Evolutionary conservation across 2,329 filamentous ascomycete species (phyloP), one percentile per base, ranked within the genome.

Genomic region (Onygenales sp.): DNA sequence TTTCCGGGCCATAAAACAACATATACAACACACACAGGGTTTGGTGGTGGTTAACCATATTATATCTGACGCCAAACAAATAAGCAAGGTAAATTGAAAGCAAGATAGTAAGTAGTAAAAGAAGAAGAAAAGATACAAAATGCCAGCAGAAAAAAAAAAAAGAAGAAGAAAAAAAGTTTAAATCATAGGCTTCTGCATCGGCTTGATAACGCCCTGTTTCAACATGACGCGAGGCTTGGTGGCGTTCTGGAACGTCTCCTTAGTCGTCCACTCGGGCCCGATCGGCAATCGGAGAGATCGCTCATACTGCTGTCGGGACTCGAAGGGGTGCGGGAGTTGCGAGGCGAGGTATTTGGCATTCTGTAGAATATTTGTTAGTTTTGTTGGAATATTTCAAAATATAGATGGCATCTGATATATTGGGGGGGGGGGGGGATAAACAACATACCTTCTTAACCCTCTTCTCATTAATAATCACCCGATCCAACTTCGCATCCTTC

Each of bases 251-350:
- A 93, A 93, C 11, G 87, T 89, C 75, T 89, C 84, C 80, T 95
- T 96, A n/a, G 92, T 97, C 61, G 85, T 84, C 91, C 92, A 98
- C 71, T 98, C 92, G 13, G 87, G 89, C 1, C 93, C 93, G 56
- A 97, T 82, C 1, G 93, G 93, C 60, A 96, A 73, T 43, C 92
- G 79, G 55, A 97, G 75, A 59, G 86, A 87, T 50, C 92, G 78
- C 76, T 98, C 93, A 72, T 97, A 97, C 75, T 96, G 90, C 65
- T 87, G 80, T 61, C 79, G 80, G 32, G 81, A 89, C 76, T 96
- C 92, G 70, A 90, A 97, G n/a, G 84, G 85, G 71, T 94, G 88
- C 49, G 93, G 93, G 50, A 98, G 76, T 62, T 83, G 81, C 7
- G 84, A 83, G 14, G 93, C 91, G 63, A 95, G 78, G 65, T 95